Evolutionary conservation across 371 early-diverging fungal species (phyloP).

Genomic region (Mucor irregularis): DNA sequence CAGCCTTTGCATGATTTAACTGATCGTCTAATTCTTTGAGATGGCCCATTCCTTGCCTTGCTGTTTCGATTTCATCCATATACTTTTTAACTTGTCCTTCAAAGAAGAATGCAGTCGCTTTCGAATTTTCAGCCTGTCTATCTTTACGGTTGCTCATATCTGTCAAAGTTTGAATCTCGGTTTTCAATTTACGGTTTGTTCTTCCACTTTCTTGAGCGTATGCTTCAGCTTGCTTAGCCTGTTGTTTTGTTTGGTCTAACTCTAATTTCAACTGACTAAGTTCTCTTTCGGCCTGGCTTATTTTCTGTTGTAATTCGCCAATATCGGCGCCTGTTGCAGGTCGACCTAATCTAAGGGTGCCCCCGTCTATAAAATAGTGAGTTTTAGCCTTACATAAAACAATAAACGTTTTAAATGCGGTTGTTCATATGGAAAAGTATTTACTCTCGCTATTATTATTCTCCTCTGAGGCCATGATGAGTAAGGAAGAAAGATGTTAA

Average conservation of each 20-base stretch:
- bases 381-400: neutral
- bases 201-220: conserved; percentile 50
- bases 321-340: conserved; percentile 51
- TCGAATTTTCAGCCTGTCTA: conserved; percentile 53
- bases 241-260: conserved; percentile 45
- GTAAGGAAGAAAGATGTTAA: neutral
- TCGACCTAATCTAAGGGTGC: conserved; percentile 9
- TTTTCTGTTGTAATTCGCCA: conserved; percentile 51
- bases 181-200: conserved; percentile 48
- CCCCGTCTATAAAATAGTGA: conserved; percentile 5
- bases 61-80: conserved; percentile 52
- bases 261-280: conserved; percentile 34
- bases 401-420: no score
- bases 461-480: conserved; percentile 4
- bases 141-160: conserved; percentile 57
- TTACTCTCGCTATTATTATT: neutral
- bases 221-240: conserved; percentile 48
- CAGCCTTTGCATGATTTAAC: conserved; percentile 38
- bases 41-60: conserved; percentile 49
- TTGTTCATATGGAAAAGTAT: no score
- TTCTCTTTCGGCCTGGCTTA: conserved; percentile 46
- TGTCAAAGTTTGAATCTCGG: conserved; percentile 52
- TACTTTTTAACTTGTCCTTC: conserved; percentile 56
- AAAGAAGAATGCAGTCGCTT: conserved; percentile 54
- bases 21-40: conserved; percentile 48